These are phyloP conservation scores for Teratosphaeriaceae sp. DNA, from an alignment of 2,329 filamentous ascomycete genomes.

Conservation along the genomic window DNA sequence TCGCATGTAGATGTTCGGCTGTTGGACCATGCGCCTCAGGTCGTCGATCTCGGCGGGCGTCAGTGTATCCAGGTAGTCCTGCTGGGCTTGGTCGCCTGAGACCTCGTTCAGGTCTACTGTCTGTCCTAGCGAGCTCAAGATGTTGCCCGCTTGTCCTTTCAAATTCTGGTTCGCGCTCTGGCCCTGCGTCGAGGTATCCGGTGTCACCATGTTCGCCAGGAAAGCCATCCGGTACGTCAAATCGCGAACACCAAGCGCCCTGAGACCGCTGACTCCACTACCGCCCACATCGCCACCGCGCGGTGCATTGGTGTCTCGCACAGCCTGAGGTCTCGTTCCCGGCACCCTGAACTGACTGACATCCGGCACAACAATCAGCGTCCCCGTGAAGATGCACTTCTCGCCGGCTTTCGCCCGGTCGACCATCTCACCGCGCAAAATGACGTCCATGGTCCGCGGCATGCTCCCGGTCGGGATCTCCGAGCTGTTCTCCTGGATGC, in stretches of 20 bases:
- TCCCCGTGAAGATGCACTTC: slow-evolving; percentile 96
- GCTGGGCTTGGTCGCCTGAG: slow-evolving; percentile 77
- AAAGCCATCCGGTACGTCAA: slow-evolving; percentile 96
- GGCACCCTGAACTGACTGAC: slow-evolving; percentile 91
- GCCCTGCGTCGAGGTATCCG: slow-evolving; percentile 75
- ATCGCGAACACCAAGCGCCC: slow-evolving; percentile 88
- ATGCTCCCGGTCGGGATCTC: slow-evolving; percentile 98
- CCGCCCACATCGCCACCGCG: slow-evolving; percentile 71
- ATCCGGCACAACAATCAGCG: slow-evolving; percentile 92
- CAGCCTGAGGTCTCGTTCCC: slow-evolving; percentile 72
- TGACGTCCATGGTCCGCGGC: slow-evolving; percentile 96
- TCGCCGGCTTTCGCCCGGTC: slow-evolving; percentile 96
- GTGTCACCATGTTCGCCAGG: slow-evolving; percentile 90
- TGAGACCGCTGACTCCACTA: slow-evolving; percentile 78
- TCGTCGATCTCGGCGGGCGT: slow-evolving; percentile 85
- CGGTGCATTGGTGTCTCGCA: slow-evolving; percentile 70
- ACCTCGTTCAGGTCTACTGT: slow-evolving; percentile 60
- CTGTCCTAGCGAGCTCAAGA: slow-evolving; percentile 76
- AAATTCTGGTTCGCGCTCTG: slow-evolving; percentile 59
- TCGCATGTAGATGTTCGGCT: slow-evolving; percentile 87
- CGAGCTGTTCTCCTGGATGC: slow-evolving; percentile 95
- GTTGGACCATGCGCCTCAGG: slow-evolving; percentile 86
- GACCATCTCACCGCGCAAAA: slow-evolving; percentile 92
- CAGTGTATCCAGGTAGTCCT: slow-evolving; percentile 78
- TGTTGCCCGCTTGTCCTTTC: slow-evolving; percentile 71